A percentile compares a stretch with the other conserved stretches of the same genome.
Evolutionary conservation across 345 rosid genomes (phyloP).

Genomic region (Gossypium longicalyx): DNA sequence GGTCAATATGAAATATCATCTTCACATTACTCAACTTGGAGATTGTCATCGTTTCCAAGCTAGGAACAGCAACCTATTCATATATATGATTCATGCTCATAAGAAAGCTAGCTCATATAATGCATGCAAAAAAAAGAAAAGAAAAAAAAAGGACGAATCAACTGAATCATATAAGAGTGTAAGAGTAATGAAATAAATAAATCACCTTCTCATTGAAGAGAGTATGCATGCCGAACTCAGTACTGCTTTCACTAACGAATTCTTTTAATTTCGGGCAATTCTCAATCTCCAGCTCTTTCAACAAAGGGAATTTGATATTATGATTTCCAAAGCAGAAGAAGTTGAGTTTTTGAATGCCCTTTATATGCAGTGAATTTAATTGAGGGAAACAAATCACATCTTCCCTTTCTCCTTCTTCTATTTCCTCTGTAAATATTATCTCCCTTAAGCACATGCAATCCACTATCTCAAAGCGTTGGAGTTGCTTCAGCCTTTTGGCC

Average conservation of each 20-base stretch:
- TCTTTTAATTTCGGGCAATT: not conserved
- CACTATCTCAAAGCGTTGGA: not conserved
- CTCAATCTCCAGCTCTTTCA: not conserved
- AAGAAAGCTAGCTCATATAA: not conserved
- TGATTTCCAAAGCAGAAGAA: too few species aligned
- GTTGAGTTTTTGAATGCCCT: rapidly evolving
- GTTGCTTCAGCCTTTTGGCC: not conserved
- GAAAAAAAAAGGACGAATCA: too few species aligned
- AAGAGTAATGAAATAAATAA: not conserved
- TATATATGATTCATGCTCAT: too few species aligned
- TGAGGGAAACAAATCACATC: not conserved
- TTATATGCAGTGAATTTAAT: too few species aligned
- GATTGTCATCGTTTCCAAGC: slow-evolving; percentile 1
- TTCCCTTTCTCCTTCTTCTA: not conserved
- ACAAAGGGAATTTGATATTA: not conserved
- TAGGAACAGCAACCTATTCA: slow-evolving; percentile 16
- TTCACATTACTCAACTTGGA: not conserved
- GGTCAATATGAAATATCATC: slow-evolving; percentile 17
- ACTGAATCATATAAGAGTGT: not conserved
- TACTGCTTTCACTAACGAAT: not conserved
- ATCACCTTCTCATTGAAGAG: not conserved
- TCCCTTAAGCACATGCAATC: not conserved
- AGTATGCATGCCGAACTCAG: not conserved
- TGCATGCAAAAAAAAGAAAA: too few species aligned
- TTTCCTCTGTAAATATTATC: not conserved